Evolutionary conservation across 495 filamentous ascomycete genomes (phyloP), one percentile per base, ranked within the genome.

Genomic region (Lophiostoma macrostomum): DNA sequence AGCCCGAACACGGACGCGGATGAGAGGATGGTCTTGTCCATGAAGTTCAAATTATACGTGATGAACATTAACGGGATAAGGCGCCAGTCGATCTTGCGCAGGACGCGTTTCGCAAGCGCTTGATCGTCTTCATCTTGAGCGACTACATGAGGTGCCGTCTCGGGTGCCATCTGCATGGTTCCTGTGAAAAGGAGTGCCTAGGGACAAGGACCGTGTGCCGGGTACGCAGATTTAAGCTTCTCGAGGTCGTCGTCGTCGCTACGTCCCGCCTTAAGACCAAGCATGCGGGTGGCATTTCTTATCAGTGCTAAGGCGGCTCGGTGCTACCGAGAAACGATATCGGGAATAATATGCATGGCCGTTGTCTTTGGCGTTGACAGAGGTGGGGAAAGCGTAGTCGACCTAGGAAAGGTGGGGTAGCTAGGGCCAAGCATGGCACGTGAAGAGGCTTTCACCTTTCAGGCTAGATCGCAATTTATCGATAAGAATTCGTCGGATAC

Each of bases 11-110:
- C 39, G 3, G 50, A 42, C 3, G 50, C 50, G 4, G 23, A 43
- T 6, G 50, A 53, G 7, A 44, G 23, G 19, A 44, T 53, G 4
- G 50, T 53, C 50, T 53, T 53, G 28, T 53, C 50, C 38, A 53
- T 53, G 39, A 42, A 53, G 20, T 43, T 43, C 20, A 53, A 23
- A 19, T 31, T 22, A 36, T 53, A 53, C 1, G 38, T 43, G 27
- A 53, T 35, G 29, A 44, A 42, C 37, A 53, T 29, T 14, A 43
- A 20, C 18, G 50, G 50, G 4, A 53, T 43, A 12, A 53, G 14
- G 8, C 19, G 25, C 23, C 11, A 53, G 38, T 53, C 50, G 20
- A 53, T 53, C 29, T 53, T 53, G 19, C 50, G 38, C 28, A 53
- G 12, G 4, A 53, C 27, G 19, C 39, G 37, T 10, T 46, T 46